Base-by-base conservation (phyloP, 179 eudicot species). In the Camellia oleifera region DNA sequence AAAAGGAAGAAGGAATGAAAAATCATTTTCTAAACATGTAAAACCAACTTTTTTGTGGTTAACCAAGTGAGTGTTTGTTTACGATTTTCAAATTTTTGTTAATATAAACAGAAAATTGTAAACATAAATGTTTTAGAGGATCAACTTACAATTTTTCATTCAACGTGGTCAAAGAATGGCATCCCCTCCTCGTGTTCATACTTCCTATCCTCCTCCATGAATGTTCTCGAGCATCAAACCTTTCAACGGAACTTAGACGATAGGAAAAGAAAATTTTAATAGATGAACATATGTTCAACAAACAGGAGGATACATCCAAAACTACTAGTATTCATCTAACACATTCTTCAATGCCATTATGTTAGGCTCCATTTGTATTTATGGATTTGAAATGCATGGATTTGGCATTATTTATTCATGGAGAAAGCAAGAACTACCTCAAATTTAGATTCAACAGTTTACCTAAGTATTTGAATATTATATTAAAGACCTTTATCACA, bases 121-220 rank as follows among this genome's bases (percentile, higher is more conserved):
- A 26, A 26, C 32, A 26, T 26, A 26, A 26, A 26, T 26, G 32
- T 26, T 26, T 0, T 26, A 0, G 32, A 13, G 71, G 76, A 69
- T n/a, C 57, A 54, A 84, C 95, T 93, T 71, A 93, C 98, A 94
- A 52, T 74, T 94, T 94, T 45, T 86, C 96, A 80, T 89, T 89
- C 73, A 90, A 82, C 68, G 88, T 93, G 18, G 88, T 83, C 81
- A 90, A 65, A 8, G 96, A 87, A 83, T 93, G 97, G 80, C 93
- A 88, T n/a, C 92, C 93, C 87, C 95, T 93, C 62, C 72, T 80
- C 53, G 88, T 72, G 81, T 71, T 85, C 95, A 94, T 94, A 74
- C 83, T 84, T 56, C 76, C 83, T 12, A 91, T 61, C 20, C 62
- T 79, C 56, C 78, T 81, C 96, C 97, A 92, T n/a, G 87, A 77